These are phyloP conservation scores for Aspergillus ellipticus DNA, from an alignment of 495 filamentous ascomycete genomes.

Conservation along the genomic window DNA sequence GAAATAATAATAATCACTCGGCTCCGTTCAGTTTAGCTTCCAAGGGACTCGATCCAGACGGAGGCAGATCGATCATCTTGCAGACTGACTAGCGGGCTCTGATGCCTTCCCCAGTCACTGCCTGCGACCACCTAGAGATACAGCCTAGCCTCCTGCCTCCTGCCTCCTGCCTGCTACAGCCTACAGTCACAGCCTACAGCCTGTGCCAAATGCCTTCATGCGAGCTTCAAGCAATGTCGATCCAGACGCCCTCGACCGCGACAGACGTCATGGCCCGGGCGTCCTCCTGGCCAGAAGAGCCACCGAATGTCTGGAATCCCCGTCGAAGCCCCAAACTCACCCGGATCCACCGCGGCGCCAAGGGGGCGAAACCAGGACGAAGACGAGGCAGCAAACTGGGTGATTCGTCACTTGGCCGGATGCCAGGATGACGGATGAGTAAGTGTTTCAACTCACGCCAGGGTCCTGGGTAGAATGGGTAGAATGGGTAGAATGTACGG, in stretches of 20 bases:
- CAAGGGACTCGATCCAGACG: background rate
- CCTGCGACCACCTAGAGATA: background rate
- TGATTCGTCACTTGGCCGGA: conserved; percentile 1
- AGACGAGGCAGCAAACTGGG: conserved; percentile 24
- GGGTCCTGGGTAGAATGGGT: too few species aligned
- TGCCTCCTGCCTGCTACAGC: background rate
- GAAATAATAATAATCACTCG: background rate
- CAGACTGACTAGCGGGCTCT: conserved; percentile 5
- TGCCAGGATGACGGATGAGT: background rate
- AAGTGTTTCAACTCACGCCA: background rate
- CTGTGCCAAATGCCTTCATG: background rate
- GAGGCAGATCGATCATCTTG: conserved; percentile 15
- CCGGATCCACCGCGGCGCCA: conserved; percentile 16
- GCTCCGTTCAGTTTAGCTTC: background rate
- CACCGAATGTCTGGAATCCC: conserved; percentile 11
- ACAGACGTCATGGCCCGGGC: background rate
- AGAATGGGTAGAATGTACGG: too few species aligned
- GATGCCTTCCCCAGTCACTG: background rate
- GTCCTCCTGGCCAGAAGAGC: background rate
- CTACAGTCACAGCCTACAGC: background rate
- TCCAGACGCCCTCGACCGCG: background rate
- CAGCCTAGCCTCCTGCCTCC: too few species aligned
- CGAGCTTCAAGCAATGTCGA: background rate
- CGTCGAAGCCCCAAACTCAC: conserved; percentile 6
- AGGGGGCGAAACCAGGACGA: conserved; percentile 11